phyloP scores from a whole-genome alignment of 176 grass and related monocot species.

The Aegilops longissima region DNA sequence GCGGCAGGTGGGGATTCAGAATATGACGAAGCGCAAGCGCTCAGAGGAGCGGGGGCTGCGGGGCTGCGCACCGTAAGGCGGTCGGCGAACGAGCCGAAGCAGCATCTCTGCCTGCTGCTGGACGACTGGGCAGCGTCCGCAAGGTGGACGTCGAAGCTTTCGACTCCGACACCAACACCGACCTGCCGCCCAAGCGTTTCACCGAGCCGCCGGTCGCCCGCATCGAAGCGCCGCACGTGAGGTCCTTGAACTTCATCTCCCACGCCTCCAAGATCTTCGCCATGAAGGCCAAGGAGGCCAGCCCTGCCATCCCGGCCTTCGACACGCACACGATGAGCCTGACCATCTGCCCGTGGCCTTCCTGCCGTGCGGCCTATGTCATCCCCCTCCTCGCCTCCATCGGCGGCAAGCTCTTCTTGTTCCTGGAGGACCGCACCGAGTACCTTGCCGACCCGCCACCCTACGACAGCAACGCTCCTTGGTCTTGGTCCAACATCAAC shows the following conservation, averaged over 20 bases:
- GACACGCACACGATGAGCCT: too few species aligned
- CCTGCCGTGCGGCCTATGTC: background rate
- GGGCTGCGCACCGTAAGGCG: too few species aligned
- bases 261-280: slow-evolving; percentile 27
- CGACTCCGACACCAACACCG: background rate
- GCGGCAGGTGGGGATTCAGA: too few species aligned
- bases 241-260: background rate
- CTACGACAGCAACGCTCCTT: background rate
- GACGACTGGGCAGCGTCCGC: slow-evolving; percentile 21
- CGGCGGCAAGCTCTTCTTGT: too few species aligned
- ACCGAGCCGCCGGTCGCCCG: background rate
- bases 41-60: background rate
- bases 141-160: background rate
- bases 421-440: too few species aligned
- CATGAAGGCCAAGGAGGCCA: background rate
- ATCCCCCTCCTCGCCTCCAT: too few species aligned
- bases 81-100: background rate
- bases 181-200: background rate
- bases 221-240: background rate
- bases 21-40: background rate
- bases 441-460: background rate
- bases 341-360: too few species aligned
- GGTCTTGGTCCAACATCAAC: background rate
- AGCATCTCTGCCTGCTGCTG: background rate
- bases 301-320: background rate